These are phyloP conservation scores for Nevesoporus exiguus DNA, from an alignment of 768 basidiomycete genomes.

Conservation along the genomic window DNA sequence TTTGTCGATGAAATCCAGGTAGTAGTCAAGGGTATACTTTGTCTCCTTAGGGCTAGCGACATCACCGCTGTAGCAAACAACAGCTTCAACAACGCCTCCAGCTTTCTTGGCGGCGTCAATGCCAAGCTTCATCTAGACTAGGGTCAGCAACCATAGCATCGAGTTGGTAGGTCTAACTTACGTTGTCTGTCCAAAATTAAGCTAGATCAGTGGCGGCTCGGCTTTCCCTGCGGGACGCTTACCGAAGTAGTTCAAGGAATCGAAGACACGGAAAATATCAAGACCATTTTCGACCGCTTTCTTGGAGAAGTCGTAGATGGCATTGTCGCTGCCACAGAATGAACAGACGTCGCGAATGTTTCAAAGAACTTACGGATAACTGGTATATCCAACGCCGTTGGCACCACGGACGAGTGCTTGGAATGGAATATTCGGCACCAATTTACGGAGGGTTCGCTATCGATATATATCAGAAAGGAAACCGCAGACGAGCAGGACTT, in stretches of 20 bases:
- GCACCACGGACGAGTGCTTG: slow-evolving; percentile 98
- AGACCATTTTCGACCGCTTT: slow-evolving; percentile 99
- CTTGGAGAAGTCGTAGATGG: slow-evolving; percentile 99
- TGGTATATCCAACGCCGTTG: slow-evolving; percentile 98
- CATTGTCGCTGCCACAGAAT: slow-evolving; percentile 70
- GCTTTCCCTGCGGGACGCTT: slow-evolving; percentile 25
- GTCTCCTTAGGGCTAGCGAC: slow-evolving; percentile 91
- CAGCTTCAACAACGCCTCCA: slow-evolving; percentile 96
- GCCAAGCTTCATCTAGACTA: slow-evolving; percentile 83
- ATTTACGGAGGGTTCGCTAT: slow-evolving; percentile 84
- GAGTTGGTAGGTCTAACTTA: slow-evolving; percentile 30
- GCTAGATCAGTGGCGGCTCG: slow-evolving; percentile 1
- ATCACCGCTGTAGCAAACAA: slow-evolving; percentile 98
- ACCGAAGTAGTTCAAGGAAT: slow-evolving; percentile 99
- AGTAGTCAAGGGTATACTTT: slow-evolving; percentile 97
- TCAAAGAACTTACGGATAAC: slow-evolving; percentile 74
- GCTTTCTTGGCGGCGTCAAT: slow-evolving; percentile 99
- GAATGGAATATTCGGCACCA: slow-evolving; percentile 98
- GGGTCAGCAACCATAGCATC: slow-evolving; percentile 11
- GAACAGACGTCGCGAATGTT: not conserved
- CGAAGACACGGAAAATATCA: slow-evolving; percentile 99
- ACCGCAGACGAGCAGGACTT: not conserved
- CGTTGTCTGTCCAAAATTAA: slow-evolving; percentile 55
- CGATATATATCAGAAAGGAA: slow-evolving; percentile 13
- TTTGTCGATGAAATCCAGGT: slow-evolving; percentile 91